These are phyloP conservation scores for Lagenaria siceraria DNA, from an alignment of 306 rosid genomes.

Conservation along the genomic window DNA sequence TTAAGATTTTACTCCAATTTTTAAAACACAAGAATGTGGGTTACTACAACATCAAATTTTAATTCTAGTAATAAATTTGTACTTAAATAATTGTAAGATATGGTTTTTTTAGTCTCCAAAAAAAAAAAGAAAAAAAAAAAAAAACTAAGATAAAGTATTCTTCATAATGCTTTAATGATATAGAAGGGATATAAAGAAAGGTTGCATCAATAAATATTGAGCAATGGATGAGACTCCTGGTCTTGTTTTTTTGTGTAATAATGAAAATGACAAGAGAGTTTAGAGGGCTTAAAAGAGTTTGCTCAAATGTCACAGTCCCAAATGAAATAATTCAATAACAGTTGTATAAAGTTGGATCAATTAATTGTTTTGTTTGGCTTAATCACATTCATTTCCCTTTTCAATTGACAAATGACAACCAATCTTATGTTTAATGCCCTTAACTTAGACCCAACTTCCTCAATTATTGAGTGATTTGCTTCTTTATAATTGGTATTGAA, in stretches of 20 bases:
- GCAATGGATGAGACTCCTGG: neutral
- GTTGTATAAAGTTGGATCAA: neutral
- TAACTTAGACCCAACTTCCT: neutral
- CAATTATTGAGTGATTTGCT: neutral
- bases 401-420: neutral
- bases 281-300: neutral
- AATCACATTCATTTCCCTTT: neutral
- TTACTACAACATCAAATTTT: too few relatives aligned
- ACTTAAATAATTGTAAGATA: too few relatives aligned
- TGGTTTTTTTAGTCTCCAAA: too few relatives aligned
- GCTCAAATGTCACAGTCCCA: constrained; percentile 5
- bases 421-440: neutral
- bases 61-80: too few relatives aligned
- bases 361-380: neutral
- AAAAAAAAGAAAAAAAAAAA: neutral
- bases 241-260: neutral
- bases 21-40: too few relatives aligned
- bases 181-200: neutral
- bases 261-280: neutral
- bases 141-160: neutral
- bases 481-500: neutral
- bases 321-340: neutral
- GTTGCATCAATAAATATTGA: neutral
- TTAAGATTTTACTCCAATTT: too few relatives aligned
- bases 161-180: neutral